phyloP scores from a whole-genome alignment of 768 basidiomycete species.

The Russula dissimulans region DNA sequence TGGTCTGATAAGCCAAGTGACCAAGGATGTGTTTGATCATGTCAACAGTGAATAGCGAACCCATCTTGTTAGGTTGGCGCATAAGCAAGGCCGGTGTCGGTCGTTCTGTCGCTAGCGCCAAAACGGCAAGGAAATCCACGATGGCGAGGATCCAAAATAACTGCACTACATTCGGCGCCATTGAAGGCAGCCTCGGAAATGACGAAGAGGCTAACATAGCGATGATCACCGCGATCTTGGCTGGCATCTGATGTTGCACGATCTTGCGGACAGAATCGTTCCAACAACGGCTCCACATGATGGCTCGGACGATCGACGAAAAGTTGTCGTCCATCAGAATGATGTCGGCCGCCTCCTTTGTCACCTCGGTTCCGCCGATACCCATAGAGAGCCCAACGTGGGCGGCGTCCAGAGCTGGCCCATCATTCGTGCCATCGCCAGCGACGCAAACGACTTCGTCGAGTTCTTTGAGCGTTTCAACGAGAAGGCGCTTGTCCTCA shows the following conservation, averaged over 20 bases:
- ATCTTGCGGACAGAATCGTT: constrained; percentile 98
- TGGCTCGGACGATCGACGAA: constrained; percentile 89
- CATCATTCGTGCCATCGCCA: constrained; percentile 71
- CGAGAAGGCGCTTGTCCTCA: constrained; percentile 91
- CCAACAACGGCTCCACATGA: constrained; percentile 98
- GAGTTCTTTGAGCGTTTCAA: constrained; percentile 74
- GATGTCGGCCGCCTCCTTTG: too few relatives aligned
- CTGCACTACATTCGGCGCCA: constrained; percentile 58
- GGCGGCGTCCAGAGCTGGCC: too few relatives aligned
- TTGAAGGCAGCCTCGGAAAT: constrained; percentile 82
- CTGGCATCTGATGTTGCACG: constrained; percentile 89
- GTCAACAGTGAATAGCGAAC: constrained; percentile 81
- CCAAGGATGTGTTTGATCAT: constrained; percentile 97
- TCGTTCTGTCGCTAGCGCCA: constrained; percentile 95
- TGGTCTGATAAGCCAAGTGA: constrained; percentile 83
- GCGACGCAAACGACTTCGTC: constrained; percentile 94
- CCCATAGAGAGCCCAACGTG: too few relatives aligned
- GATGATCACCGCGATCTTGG: constrained; percentile 91
- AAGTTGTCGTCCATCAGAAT: too few relatives aligned
- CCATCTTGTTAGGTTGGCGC: constrained; percentile 82
- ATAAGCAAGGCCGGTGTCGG: constrained; percentile 73
- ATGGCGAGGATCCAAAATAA: constrained; percentile 98
- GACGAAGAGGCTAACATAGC: constrained; percentile 62
- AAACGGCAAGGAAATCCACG: constrained; percentile 97
- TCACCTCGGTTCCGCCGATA: too few relatives aligned